Percentiles rank a stretch among this genome's conserved stretches.
Conservation (phyloP, 176 grass and related monocot genomes). For the Chloris gayana region DNA sequence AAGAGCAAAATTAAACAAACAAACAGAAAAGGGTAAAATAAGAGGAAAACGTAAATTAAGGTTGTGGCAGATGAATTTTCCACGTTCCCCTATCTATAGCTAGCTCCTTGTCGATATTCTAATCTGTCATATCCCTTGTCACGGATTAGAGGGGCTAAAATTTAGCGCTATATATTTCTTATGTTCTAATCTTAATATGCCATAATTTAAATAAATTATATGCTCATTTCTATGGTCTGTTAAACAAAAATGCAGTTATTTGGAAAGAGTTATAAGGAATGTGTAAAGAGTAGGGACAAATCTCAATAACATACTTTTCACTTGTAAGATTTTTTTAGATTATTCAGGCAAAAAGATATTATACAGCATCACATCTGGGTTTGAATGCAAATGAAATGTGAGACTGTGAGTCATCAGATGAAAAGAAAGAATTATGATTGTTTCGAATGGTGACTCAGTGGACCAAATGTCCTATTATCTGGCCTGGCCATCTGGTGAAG, state of each 20-base stretch:
- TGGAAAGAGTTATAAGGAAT: conserved; percentile 9
- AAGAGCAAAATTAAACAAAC: too few species aligned
- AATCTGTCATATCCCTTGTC: too few species aligned
- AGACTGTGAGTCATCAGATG: conserved; percentile 32
- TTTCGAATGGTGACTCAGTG: conserved; percentile 24
- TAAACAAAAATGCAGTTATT: background rate
- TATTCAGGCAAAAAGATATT: conserved; percentile 24
- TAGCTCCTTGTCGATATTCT: too few species aligned
- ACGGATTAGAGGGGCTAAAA: background rate
- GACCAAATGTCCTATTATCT: conserved; percentile 23
- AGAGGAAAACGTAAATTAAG: too few species aligned
- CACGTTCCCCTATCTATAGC: too few species aligned
- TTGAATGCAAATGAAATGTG: conserved; percentile 37
- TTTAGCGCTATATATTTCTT: background rate
- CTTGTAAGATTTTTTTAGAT: conserved; percentile 29
- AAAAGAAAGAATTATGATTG: conserved; percentile 30
- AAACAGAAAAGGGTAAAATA: too few species aligned
- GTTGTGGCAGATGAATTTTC: too few species aligned
- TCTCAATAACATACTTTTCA: conserved; percentile 14
- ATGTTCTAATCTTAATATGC: background rate
- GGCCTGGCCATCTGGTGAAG: conserved; percentile 47
- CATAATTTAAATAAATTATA: background rate
- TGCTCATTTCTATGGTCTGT: background rate
- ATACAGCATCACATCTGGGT: conserved; percentile 41
- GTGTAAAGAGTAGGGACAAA: conserved; percentile 1